Evolutionary conservation across 306 rosid species (phyloP), one percentile per base, ranked within the genome.

Genomic region (Hylodesmum podocarpum): DNA sequence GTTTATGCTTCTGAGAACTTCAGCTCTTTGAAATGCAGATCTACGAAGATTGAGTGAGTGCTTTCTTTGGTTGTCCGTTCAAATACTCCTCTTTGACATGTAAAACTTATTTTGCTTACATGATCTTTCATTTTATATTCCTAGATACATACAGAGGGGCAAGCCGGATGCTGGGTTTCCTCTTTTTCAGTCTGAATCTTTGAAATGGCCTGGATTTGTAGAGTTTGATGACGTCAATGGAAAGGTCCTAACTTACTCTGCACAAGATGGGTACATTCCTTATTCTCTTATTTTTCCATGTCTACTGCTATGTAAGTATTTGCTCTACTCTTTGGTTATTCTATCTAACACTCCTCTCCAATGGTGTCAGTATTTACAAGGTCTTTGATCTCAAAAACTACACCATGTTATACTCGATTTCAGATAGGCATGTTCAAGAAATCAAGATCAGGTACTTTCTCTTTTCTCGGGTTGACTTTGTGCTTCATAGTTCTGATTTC

Each of bases 201-300:
- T 93, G 69, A 93, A 93, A 77, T 93, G 98, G 97, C 97, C 98
- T 28, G 98, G 98, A 71, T 93, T 93, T 91, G 98, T 93, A 15
- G 98, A 93, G 82, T 93, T 93, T 57, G 98, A 93, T 81, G 98
- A 93, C 85, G 98, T 93, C 49, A 93, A 93, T 78, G 98, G 95
- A 76, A 93, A 93, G 86, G 96, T 93, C 70, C 86, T 93, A 46
- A 93, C 98, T 12, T 93, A 91, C 81, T 93, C 98, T 50, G 98
- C 97, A 36, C 96, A 91, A 59, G 96, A 93, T 81, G 88, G 89
- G 98, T 93, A 54, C 29, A 10, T 54, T 13, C 61, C 14, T 9
- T 5, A 34, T 40, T 8, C 50, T 67, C 29, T 22, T 66, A 50
- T 71, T 28, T 28, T 71, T 82, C 18, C 25, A 37, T 40, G 46